Evolutionary conservation across 2,329 filamentous ascomycete species (phyloP).

Genomic region (Aphanoascus verrucosus): DNA sequence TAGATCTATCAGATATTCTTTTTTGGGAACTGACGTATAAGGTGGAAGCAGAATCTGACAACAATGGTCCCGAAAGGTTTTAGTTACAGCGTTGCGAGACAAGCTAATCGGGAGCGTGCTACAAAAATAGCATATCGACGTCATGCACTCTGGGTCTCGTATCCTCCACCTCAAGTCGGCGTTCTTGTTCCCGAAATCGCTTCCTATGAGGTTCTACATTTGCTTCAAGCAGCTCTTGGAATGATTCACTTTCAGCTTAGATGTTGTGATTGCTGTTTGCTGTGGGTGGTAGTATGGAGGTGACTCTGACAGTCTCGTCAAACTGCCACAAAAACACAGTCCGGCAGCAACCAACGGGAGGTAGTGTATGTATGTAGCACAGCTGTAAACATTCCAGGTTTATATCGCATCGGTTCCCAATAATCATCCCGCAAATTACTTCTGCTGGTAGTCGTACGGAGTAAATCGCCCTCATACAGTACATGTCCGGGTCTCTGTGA

Average conservation of each 20-base stretch:
- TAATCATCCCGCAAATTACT: too few relatives aligned
- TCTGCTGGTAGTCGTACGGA: too few relatives aligned
- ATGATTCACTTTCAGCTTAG: too few relatives aligned
- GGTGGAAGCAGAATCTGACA: not conserved
- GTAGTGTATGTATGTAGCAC: not conserved
- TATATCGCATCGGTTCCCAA: not conserved
- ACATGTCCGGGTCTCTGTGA: too few relatives aligned
- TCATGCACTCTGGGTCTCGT: not conserved
- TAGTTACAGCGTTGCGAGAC: not conserved
- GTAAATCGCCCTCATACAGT: too few relatives aligned
- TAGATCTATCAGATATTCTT: not conserved
- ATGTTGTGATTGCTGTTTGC: not conserved
- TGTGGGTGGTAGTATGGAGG: not conserved
- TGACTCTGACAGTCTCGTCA: not conserved
- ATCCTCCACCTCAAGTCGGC: not conserved
- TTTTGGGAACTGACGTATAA: not conserved
- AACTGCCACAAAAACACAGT: too few relatives aligned
- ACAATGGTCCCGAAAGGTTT: not conserved
- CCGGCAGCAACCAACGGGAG: not conserved
- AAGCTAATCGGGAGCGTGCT: not conserved
- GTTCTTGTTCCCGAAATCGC: not conserved
- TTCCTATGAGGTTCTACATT: not conserved
- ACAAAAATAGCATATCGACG: slow-evolving; percentile 3
- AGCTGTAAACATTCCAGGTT: not conserved
- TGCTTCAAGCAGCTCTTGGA: too few relatives aligned